Evolutionary conservation across 306 rosid genomes (phyloP), one percentile per base, ranked within the genome.

Genomic region (Canavalia gladiata): DNA sequence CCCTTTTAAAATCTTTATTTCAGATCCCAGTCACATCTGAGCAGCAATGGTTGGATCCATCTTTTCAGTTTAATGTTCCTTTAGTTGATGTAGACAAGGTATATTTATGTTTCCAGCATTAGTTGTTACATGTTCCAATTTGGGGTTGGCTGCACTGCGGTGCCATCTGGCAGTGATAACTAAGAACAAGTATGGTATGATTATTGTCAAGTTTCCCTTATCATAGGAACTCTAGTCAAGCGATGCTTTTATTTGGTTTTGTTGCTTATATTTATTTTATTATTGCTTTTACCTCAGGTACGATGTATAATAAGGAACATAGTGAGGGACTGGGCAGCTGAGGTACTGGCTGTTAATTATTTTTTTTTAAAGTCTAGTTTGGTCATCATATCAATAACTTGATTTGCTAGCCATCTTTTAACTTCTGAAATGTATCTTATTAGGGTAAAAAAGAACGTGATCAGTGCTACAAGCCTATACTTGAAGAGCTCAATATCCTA

Each of bases 41-140:
- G 49, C 97, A 85, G 29, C 90, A 87, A 57, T 93, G 96, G 93
- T 76, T 91, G 88, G 93, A 87, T 64, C 92, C 91, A 57, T 89
- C 96, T n/a, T 71, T 82, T 46, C 97, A 88, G 58, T 72, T 85
- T 54, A 68, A 91, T 83, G 98, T 95, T 87, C 98, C 99, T 34
- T 88, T 95, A 68, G 94, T 90, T 86, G 99, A 95, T 76, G 94
- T 91, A 70, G 98, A 95, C 78, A 95, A 95, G 98, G 99, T 95
- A 87, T 82, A 18, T 56, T 68, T 59, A 55, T 78, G 63, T 60
- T 87, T 39, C 70, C 51, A 29, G 39, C 77, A 59, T 55, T 55
- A 39, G 76, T 33, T 43, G 51, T 51, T 57, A 35, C 46, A 49
- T 69, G 69, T 68, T 73, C 49, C 72, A 9, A 50, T 59, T 42